Percentiles rank a stretch among this genome's conserved stretches.
These are phyloP conservation scores for Peterozyma toletana DNA, from an alignment of 805 yeast genomes.

Conservation along the genomic window DNA sequence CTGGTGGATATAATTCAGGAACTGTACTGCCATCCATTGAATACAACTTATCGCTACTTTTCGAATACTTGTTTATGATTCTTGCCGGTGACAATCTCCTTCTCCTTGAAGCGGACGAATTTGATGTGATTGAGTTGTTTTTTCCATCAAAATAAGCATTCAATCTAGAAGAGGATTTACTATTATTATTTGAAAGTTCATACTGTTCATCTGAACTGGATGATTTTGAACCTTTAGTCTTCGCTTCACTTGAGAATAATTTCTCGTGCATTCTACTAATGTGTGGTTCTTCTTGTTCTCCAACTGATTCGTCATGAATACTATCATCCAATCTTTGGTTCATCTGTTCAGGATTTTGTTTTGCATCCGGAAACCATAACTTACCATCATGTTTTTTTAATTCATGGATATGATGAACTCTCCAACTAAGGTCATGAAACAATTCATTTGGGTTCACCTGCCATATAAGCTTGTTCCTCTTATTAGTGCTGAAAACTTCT, in stretches of 20 bases:
- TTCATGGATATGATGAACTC: constrained; percentile 48
- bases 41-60: too few relatives aligned
- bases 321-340: too few relatives aligned
- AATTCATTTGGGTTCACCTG: constrained; percentile 56
- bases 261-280: not conserved
- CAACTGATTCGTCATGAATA: too few relatives aligned
- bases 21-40: too few relatives aligned
- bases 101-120: too few relatives aligned
- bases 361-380: constrained; percentile 39
- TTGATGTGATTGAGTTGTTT: not conserved
- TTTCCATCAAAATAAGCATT: not conserved
- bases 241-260: constrained; percentile 12
- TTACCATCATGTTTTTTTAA: constrained; percentile 36
- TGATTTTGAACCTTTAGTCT: constrained; percentile 3
- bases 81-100: too few relatives aligned
- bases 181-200: too few relatives aligned
- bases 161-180: constrained; percentile 8
- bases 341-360: too few relatives aligned
- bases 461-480: constrained; percentile 47
- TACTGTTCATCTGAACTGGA: too few relatives aligned
- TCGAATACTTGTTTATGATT: too few relatives aligned
- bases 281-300: too few relatives aligned
- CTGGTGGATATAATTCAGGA: too few relatives aligned
- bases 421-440: constrained; percentile 51
- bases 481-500: constrained; percentile 46